Evolutionary conservation across 306 rosid species (phyloP), one percentile per base, ranked within the genome.

Genomic region (Lathyrus sativus): DNA sequence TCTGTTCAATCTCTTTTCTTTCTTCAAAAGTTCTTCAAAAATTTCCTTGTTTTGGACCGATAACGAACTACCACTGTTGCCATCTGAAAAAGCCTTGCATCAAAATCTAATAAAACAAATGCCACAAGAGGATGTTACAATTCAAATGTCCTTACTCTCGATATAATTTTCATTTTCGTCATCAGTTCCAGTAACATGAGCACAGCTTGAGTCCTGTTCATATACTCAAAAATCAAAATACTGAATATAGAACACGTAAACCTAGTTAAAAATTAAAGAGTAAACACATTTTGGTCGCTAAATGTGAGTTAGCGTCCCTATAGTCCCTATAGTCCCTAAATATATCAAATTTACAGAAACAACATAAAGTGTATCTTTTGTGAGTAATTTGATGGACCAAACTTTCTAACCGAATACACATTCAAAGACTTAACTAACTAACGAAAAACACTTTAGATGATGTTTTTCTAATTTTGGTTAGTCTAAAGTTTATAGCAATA

Each of bases 21-120:
- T 82, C 85, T 85, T 81, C 46, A 31, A 61, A 78, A 86, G 88
- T 72, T 93, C 85, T 26, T 62, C 64, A 53, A 29, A 78, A 15
- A 86, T 71, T 74, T 86, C 90, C 48, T 46, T 74, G 79, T 88
- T 90, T 74, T 86, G 85, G 63, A 26, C 66, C 0, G 68, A 84
- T 70, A 88, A 78, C 67, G 80, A 82, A 73, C 81, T 64, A 45
- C 56, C 81, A 29, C 72, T 73, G 61, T 62, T 43, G 79, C 54
- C 68, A 45, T 66, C 97, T 90, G 87, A 65, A 74, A 72, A 67
- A 69, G 43, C 56, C 33, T 64, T 72, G 71, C 72, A 72, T 66
- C 60, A 76, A 15, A 50, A 53, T 67, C 46, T 9, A 45, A 24
- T 44, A 4, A 50, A 41, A 62, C 38, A 71, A 39, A 74, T 9